Evolutionary conservation across 2,329 filamentous ascomycete species (phyloP).

Genomic region (Colletotrichum echinochloae): DNA sequence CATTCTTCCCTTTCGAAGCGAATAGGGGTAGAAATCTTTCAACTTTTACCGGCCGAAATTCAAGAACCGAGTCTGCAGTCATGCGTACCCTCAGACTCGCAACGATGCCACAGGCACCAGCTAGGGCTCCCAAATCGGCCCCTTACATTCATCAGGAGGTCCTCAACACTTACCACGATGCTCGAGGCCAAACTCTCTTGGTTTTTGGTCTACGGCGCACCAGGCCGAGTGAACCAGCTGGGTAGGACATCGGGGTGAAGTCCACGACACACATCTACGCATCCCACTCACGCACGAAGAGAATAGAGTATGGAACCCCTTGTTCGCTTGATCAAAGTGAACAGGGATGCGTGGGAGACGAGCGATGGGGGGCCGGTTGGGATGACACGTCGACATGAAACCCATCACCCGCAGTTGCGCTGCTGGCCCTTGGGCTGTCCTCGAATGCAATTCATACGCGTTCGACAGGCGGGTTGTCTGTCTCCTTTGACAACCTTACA

Average conservation of each 20-base stretch:
- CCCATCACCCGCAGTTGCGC: constrained; percentile 3
- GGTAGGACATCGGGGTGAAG: background rate
- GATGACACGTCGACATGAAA: constrained; percentile 9
- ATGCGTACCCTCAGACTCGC: background rate
- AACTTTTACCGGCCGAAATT: background rate
- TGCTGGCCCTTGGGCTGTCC: constrained; percentile 13
- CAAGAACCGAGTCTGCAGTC: constrained; percentile 4
- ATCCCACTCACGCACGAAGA: constrained; percentile 5
- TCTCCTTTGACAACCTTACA: background rate
- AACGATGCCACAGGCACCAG: constrained; percentile 9
- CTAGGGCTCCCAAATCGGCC: constrained; percentile 12
- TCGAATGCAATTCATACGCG: background rate
- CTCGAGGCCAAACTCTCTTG: constrained; percentile 12
- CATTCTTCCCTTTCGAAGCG: background rate
- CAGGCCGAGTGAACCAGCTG: constrained; percentile 11
- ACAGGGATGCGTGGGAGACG: constrained; percentile 13
- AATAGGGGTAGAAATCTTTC: background rate
- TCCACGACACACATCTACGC: constrained; percentile 3
- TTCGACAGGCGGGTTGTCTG: constrained; percentile 4
- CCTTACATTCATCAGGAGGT: constrained; percentile 26
- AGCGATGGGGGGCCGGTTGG: background rate
- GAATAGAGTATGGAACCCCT: constrained; percentile 22
- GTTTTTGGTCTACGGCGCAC: constrained; percentile 19
- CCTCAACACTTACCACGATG: constrained; percentile 14
- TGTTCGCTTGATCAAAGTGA: background rate